A percentile compares a stretch with the other conserved stretches of the same genome.
phyloP scores from a whole-genome alignment of 2,329 filamentous ascomycete species.

The Botrytis deweyae region DNA sequence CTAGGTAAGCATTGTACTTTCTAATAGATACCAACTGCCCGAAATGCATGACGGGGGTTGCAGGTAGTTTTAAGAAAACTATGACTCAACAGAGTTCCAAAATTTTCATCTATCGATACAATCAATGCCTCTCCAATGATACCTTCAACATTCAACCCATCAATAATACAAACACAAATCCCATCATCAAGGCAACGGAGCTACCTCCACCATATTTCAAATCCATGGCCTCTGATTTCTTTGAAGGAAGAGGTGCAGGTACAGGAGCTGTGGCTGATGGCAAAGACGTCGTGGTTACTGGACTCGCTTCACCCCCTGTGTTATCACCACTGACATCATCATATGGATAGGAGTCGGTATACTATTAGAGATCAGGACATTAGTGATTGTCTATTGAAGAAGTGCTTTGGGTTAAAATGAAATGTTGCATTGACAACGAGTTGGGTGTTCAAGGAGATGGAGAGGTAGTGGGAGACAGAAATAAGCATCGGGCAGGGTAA shows the following conservation, averaged over 20 bases:
- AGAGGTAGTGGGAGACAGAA: background rate
- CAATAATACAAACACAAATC: slow-evolving; percentile 15
- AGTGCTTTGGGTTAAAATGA: background rate
- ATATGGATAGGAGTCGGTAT: slow-evolving; percentile 30
- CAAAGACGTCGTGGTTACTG: background rate
- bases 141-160: background rate
- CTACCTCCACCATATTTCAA: slow-evolving; percentile 9
- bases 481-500: background rate
- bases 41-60: background rate
- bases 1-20: background rate
- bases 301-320: slow-evolving; percentile 20
- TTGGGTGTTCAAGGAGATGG: too few relatives aligned
- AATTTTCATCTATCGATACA: background rate
- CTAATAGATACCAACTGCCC: background rate
- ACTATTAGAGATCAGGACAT: slow-evolving; percentile 1
- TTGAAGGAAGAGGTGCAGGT: background rate
- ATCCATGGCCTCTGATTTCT: slow-evolving; percentile 13
- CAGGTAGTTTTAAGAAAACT: slow-evolving; percentile 2
- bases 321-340: slow-evolving; percentile 24
- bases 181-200: slow-evolving; percentile 10
- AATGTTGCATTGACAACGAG: background rate
- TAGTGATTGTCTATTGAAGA: background rate
- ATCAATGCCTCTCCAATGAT: too few relatives aligned
- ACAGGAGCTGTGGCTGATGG: background rate
- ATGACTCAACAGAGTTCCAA: background rate